Base-by-base conservation (phyloP, 768 basidiomycete species). In the Tricholoma hemisulphureum region DNA sequence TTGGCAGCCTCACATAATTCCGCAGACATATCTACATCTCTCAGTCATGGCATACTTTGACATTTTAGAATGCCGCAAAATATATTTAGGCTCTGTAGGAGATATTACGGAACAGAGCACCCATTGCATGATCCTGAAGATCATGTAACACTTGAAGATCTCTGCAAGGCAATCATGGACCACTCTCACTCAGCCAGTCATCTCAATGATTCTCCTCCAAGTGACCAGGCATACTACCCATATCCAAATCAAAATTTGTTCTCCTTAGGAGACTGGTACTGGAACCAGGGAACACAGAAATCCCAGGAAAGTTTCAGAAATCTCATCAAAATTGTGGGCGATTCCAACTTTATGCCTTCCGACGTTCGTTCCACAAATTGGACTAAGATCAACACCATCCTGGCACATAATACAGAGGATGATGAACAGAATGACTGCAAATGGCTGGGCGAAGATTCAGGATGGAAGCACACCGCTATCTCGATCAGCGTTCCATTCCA, bases 381-480 rank as follows among this genome's bases (percentile, higher is more conserved):
- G 34, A 13, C 34, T 4, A 35, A 35, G 34, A 35, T 35, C 13
- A 35, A 35, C n/a, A 16, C 34, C 5, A 35, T 14, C n/a, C 34
- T 35, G n/a, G 34, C 34, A 11, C 9, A 35, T 14, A 35, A 35
- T 35, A 16, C 34, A 9, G 14, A 35, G 13, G 13, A 35, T 2
- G 34, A 35, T 16, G 6, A 35, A 14, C 34, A 35, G 10, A 2
- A 16, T 35, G 34, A 35, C n/a, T 16, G n/a, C 11, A 16, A 4
- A 14, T 35, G 34, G 34, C 6, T 35, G 8, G 34, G 34, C n/a
- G 34, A 35, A 3, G 34, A 35, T 16, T 3, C 23, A 11, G 48
- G 61, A 7, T 70, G 53, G 64, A 65, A 32, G 6, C 31, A 39
- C 31, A 60, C 39, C 8, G 4, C 21, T 1, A 41, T 64, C 2